phyloP scores from a whole-genome alignment of 495 filamentous ascomycete genomes.

The Extremus antarcticus region DNA sequence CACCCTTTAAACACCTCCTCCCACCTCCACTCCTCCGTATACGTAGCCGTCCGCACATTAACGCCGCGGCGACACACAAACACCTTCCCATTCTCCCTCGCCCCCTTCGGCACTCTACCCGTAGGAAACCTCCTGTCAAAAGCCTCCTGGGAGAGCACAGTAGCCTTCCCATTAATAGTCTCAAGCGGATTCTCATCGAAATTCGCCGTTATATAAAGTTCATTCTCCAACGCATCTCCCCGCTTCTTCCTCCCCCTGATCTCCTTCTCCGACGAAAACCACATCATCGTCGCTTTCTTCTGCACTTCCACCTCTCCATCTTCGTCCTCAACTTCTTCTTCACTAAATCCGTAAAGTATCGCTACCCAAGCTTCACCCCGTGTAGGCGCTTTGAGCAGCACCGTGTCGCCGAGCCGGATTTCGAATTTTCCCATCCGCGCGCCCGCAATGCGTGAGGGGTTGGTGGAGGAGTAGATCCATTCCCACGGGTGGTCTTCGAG shows the following conservation, averaged over 20 bases:
- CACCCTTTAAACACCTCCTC: constrained; percentile 63
- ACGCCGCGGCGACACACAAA: constrained; percentile 86
- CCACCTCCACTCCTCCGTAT: constrained; percentile 90
- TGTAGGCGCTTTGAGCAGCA: constrained; percentile 71
- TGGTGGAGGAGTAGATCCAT: constrained; percentile 61
- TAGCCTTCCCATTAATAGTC: constrained; percentile 82
- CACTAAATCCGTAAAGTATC: constrained; percentile 66
- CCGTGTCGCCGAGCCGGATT: constrained; percentile 67
- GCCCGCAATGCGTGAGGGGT: constrained; percentile 48
- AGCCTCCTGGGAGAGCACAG: constrained; percentile 56
- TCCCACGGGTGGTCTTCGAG: constrained; percentile 81
- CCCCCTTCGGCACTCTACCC: constrained; percentile 62
- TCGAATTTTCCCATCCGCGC: constrained; percentile 80
- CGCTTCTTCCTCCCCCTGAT: constrained; percentile 77
- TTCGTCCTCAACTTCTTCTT: constrained; percentile 37
- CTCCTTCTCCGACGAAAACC: constrained; percentile 87
- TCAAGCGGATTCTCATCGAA: constrained; percentile 78
- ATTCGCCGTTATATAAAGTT: constrained; percentile 78
- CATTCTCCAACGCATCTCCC: constrained; percentile 71
- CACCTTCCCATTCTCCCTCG: constrained; percentile 71
- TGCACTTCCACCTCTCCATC: constrained; percentile 13
- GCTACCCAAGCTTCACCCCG: constrained; percentile 82
- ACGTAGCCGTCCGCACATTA: constrained; percentile 75
- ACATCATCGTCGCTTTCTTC: constrained; percentile 34
- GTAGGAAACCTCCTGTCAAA: constrained; percentile 61